A percentile compares a stretch with the other conserved stretches of the same genome.
Evolutionary conservation across 371 early-diverging fungal species (phyloP).

Genomic region (Mortierella sp.): DNA sequence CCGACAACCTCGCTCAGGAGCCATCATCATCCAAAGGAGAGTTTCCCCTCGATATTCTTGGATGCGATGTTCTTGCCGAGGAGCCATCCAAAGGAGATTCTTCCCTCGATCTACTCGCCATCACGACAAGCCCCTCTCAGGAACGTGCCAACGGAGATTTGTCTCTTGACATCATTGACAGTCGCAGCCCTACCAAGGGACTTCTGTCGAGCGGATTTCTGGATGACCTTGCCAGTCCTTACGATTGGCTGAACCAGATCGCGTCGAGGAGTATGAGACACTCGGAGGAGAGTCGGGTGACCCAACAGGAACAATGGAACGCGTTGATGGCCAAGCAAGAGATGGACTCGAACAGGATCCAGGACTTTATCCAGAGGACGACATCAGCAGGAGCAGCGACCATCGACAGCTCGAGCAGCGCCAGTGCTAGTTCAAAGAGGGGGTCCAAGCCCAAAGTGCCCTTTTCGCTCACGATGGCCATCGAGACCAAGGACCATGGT

Average conservation of each 20-base stretch:
- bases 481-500: slow-evolving; percentile 43
- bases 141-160: background rate
- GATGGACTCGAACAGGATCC: slow-evolving; percentile 20
- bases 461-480: slow-evolving; percentile 17
- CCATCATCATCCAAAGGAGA: background rate
- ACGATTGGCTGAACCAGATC: slow-evolving; percentile 28
- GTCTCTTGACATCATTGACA: background rate
- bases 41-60: background rate
- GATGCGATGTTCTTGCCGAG: too few relatives aligned
- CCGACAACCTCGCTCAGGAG: background rate
- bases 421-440: background rate
- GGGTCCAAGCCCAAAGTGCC: slow-evolving; percentile 3
- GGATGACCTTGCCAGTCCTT: slow-evolving; percentile 27
- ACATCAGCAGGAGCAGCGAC: background rate
- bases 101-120: background rate
- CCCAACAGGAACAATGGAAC: slow-evolving; percentile 15
- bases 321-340: slow-evolving; percentile 38
- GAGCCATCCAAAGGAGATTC: background rate
- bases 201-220: background rate
- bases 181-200: background rate
- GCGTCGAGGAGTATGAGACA: slow-evolving; percentile 15
- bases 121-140: background rate
- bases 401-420: background rate
- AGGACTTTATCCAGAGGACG: slow-evolving; percentile 24
- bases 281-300: slow-evolving; percentile 19